Evolutionary conservation across 352 stramenopile species (phyloP).

Genomic region (Globisporangium radiosum): DNA sequence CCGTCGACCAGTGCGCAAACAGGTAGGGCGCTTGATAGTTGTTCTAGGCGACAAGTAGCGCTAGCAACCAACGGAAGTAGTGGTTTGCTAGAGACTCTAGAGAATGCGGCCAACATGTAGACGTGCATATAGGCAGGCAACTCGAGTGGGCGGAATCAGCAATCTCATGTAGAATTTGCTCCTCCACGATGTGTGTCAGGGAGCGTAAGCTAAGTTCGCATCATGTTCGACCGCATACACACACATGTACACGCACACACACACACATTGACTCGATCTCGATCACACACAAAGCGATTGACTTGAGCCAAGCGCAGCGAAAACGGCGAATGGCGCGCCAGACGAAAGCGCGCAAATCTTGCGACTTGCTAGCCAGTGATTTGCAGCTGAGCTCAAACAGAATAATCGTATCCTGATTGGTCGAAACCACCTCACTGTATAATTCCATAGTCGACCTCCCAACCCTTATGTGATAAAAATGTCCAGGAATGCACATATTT

Average conservation of each 20-base stretch:
- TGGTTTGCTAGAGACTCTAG: constrained; percentile 16
- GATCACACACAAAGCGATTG: no score
- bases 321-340: neutral
- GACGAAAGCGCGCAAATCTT: neutral
- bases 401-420: no score
- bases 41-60: constrained; percentile 15
- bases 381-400: no score
- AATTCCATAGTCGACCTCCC: no score
- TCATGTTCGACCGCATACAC: constrained; percentile 19
- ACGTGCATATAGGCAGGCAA: neutral
- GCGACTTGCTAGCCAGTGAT: no score
- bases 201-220: constrained; percentile 25
- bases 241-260: constrained; percentile 5
- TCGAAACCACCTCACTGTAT: no score
- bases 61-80: constrained; percentile 12
- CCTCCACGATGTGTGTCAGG: constrained; percentile 30
- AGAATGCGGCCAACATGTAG: constrained; percentile 12
- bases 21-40: constrained; percentile 11
- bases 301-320: no score
- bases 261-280: neutral
- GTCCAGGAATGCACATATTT: no score
- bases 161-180: constrained; percentile 55
- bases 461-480: no score
- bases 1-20: constrained; percentile 6
- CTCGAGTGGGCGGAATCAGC: constrained; percentile 24